phyloP scores from a whole-genome alignment of 2,329 filamentous ascomycete genomes.

The Aspergillus bombycis region DNA sequence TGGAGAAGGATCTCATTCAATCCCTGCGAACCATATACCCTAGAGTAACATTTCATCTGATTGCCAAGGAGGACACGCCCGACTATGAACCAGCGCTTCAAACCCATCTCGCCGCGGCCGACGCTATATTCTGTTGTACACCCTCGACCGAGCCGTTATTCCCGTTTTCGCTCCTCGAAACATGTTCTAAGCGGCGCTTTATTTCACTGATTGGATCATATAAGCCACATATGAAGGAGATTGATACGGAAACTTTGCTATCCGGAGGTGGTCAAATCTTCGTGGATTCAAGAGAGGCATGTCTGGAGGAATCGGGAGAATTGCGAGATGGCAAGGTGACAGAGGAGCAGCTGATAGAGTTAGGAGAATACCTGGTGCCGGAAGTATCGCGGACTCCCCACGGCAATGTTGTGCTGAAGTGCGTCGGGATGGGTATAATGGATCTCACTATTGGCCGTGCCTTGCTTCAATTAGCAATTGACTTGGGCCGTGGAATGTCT shows the following conservation, averaged over 20 bases:
- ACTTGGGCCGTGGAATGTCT: slow-evolving; percentile 30
- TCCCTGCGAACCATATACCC: slow-evolving; percentile 43
- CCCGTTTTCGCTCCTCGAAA: slow-evolving; percentile 38
- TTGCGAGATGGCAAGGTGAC: slow-evolving; percentile 44
- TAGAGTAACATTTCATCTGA: slow-evolving; percentile 30
- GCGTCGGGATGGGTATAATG: slow-evolving; percentile 51
- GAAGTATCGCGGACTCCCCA: slow-evolving; percentile 25
- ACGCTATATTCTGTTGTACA: slow-evolving; percentile 55
- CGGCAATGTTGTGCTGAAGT: slow-evolving; percentile 52
- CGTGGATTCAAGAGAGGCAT: slow-evolving; percentile 60
- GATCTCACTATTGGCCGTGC: slow-evolving; percentile 51
- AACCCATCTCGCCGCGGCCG: slow-evolving; percentile 35
- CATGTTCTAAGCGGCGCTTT: slow-evolving; percentile 42
- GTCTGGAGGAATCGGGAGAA: slow-evolving; percentile 51
- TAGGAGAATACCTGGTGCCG: slow-evolving; percentile 37
- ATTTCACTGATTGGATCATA: slow-evolving; percentile 58
- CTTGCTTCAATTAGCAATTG: slow-evolving; percentile 41
- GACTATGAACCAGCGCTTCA: slow-evolving; percentile 39
- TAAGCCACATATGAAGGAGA: slow-evolving; percentile 56
- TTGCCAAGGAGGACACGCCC: slow-evolving; percentile 62
- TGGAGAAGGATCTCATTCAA: slow-evolving; percentile 29
- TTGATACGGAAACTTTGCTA: slow-evolving; percentile 49
- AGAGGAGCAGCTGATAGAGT: slow-evolving; percentile 44
- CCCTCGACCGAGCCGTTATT: slow-evolving; percentile 51
- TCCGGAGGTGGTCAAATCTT: slow-evolving; percentile 68